phyloP scores from a whole-genome alignment of 2,329 filamentous ascomycete species.

The Podosphaera xanthii region DNA sequence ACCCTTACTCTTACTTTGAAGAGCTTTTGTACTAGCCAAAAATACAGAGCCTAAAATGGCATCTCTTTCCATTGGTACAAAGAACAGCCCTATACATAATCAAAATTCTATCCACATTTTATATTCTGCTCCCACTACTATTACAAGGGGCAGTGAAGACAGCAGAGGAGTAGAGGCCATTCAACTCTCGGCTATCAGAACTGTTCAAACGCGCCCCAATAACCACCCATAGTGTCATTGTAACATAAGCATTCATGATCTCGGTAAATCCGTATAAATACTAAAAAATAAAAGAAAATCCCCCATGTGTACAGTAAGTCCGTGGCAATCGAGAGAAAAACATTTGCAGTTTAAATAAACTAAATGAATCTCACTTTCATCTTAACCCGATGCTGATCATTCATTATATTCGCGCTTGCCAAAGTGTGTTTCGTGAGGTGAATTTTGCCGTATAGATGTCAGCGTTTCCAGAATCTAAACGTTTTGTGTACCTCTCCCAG shows the following conservation, averaged over 20 bases:
- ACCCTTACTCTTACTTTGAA: too few relatives aligned
- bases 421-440: background rate
- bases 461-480: background rate
- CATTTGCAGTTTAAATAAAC: background rate
- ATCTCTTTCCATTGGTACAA: too few relatives aligned
- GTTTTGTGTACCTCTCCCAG: background rate
- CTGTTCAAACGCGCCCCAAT: background rate
- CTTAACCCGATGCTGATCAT: background rate
- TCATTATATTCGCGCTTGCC: background rate
- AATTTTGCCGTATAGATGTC: background rate
- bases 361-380: background rate
- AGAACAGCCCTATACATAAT: too few relatives aligned
- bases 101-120: too few relatives aligned
- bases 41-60: too few relatives aligned
- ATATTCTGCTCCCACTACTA: background rate
- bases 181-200: background rate
- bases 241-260: background rate
- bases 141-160: background rate
- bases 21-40: too few relatives aligned
- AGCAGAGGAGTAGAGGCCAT: background rate
- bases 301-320: background rate
- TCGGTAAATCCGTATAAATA: background rate
- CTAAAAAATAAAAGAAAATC: background rate
- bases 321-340: background rate
- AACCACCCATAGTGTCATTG: background rate